Conservation (phyloP, 139 green algal species). For the Chlorella sp. region DNA sequence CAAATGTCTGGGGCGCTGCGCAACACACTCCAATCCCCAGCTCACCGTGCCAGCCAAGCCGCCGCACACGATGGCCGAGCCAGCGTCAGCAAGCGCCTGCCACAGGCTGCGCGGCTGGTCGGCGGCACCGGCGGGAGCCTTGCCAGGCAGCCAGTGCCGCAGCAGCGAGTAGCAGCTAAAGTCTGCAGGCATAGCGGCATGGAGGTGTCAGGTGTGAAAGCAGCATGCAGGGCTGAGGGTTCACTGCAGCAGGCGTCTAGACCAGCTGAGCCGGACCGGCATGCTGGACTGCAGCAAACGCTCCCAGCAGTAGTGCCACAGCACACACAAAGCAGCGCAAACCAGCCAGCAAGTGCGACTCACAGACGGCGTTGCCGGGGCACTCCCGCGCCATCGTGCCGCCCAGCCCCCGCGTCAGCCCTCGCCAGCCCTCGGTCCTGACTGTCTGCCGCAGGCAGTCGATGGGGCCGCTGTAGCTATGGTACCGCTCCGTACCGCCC, state of each 20-base stretch:
- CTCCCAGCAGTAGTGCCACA: too few relatives aligned
- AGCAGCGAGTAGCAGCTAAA: slow-evolving; percentile 74
- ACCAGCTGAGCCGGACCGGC: too few relatives aligned
- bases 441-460: slow-evolving; percentile 61
- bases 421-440: slow-evolving; percentile 56
- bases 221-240: too few relatives aligned
- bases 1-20: too few relatives aligned
- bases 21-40: too few relatives aligned
- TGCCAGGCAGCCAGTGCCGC: slow-evolving; percentile 31
- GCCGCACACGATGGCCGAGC: slow-evolving; percentile 66
- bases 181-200: slow-evolving; percentile 48
- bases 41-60: slow-evolving; percentile 64
- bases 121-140: neutral
- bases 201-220: too few relatives aligned
- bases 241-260: too few relatives aligned
- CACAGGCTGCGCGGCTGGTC: slow-evolving; percentile 7
- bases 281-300: too few relatives aligned
- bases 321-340: too few relatives aligned
- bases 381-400: slow-evolving; percentile 76
- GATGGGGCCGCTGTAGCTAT: slow-evolving; percentile 46
- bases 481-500: slow-evolving; percentile 2
- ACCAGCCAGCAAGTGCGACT: neutral
- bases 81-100: slow-evolving; percentile 48
- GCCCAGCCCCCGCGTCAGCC: slow-evolving; percentile 67
- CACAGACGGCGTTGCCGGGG: slow-evolving; percentile 69